Conservation (phyloP, 2,329 filamentous ascomycete genomes). For the Magnaporthiopsis incrustans region DNA sequence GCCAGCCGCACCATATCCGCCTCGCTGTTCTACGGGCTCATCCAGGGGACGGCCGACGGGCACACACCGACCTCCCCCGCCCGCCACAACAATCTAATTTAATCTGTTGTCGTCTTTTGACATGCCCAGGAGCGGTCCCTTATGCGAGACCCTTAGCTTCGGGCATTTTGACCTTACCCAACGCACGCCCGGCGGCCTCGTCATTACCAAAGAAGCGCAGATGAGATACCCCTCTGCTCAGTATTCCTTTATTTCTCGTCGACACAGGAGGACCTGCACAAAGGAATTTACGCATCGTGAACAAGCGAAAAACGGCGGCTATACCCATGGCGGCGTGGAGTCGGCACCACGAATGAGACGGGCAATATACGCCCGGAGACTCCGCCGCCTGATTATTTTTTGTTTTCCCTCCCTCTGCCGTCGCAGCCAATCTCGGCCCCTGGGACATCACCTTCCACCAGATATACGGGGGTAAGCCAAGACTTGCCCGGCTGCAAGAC, state of each 20-base stretch:
- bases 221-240: background rate
- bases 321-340: too few species aligned
- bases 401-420: too few species aligned
- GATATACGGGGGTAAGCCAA: too few species aligned
- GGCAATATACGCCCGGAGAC: too few species aligned
- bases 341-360: too few species aligned
- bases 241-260: background rate
- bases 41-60: too few species aligned
- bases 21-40: too few species aligned
- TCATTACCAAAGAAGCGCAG: background rate
- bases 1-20: background rate
- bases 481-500: too few species aligned
- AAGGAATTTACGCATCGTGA: background rate
- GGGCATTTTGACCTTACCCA: background rate
- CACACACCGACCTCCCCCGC: background rate
- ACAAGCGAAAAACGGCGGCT: background rate
- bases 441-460: too few species aligned
- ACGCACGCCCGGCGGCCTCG: background rate
- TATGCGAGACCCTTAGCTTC: background rate
- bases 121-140: background rate
- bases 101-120: background rate
- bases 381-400: too few species aligned
- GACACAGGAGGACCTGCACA: background rate
- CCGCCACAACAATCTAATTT: background rate
- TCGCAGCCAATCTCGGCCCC: too few species aligned